A percentile compares a stretch with the other conserved stretches of the same genome.
Evolutionary conservation across 306 rosid species (phyloP).

Genomic region (Cucumis melo): DNA sequence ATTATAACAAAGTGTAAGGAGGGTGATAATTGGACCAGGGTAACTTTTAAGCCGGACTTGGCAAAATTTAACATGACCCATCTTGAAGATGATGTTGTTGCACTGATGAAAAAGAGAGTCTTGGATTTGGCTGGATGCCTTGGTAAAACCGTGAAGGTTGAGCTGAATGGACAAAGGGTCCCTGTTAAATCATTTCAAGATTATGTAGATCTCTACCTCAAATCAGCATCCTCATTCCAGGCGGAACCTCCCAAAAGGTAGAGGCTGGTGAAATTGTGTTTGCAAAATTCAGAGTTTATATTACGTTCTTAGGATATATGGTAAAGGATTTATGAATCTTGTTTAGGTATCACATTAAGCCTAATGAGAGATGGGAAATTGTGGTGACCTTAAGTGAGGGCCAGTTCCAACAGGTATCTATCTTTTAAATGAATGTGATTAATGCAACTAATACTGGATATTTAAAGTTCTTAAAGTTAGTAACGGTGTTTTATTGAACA

Average conservation of each 20-base stretch:
- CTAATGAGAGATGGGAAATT: constrained; percentile 89
- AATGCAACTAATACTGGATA: neutral
- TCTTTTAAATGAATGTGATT: neutral
- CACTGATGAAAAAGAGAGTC: constrained; percentile 84
- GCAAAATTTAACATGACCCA: constrained; percentile 66
- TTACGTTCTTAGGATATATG: neutral
- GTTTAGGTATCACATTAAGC: constrained; percentile 46
- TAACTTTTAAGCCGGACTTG: constrained; percentile 80
- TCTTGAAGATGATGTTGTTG: constrained; percentile 89
- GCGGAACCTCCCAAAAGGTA: constrained; percentile 56
- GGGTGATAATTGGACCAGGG: constrained; percentile 85
- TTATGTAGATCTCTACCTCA: constrained; percentile 70
- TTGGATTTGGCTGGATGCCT: constrained; percentile 91
- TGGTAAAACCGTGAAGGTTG: constrained; percentile 84
- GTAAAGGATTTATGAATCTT: neutral
- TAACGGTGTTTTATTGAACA: constrained; percentile 12
- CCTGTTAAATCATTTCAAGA: constrained; percentile 58
- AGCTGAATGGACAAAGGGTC: constrained; percentile 46
- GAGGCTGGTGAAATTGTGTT: neutral
- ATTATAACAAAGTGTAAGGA: constrained; percentile 62
- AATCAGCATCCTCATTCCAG: constrained; percentile 38
- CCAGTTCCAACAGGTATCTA: constrained; percentile 76
- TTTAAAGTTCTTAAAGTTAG: neutral
- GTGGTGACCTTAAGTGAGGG: constrained; percentile 83
- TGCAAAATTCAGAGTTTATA: neutral